Evolutionary conservation across 2,329 filamentous ascomycete genomes (phyloP).

Genomic region (Acrocalymma vagum): DNA sequence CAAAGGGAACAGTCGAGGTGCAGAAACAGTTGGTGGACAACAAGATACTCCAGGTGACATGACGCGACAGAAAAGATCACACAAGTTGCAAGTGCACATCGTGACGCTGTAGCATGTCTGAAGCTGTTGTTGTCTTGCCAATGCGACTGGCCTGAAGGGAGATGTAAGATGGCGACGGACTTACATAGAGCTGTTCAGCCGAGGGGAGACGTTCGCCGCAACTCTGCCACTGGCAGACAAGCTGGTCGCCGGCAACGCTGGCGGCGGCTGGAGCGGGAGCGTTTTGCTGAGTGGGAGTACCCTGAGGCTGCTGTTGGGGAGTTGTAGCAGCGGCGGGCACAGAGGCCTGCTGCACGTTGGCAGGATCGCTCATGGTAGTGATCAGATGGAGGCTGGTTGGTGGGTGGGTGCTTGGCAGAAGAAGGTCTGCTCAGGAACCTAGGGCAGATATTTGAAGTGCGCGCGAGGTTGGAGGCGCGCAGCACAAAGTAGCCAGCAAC

Average conservation of each 20-base stretch:
- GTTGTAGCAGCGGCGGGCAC: conserved; percentile 32
- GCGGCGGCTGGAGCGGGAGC: conserved; percentile 40
- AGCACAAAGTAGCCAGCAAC: too few relatives aligned
- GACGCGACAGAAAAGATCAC: too few relatives aligned
- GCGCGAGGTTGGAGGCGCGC: too few relatives aligned
- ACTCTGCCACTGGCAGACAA: conserved; percentile 69
- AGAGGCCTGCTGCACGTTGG: conserved; percentile 18
- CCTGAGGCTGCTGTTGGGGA: conserved; percentile 43
- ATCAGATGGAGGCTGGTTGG: too few relatives aligned
- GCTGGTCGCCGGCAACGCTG: conserved; percentile 50
- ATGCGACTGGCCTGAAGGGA: background rate
- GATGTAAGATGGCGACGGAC: conserved; percentile 31
- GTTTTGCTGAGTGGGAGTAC: conserved; percentile 42
- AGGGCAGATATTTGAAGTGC: too few relatives aligned
- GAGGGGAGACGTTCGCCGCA: conserved; percentile 68
- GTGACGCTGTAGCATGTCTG: conserved; percentile 1
- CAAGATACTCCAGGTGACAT: too few relatives aligned
- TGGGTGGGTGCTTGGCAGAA: too few relatives aligned
- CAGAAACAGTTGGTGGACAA: too few relatives aligned
- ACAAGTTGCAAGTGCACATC: conserved; percentile 4
- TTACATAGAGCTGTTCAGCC: conserved; percentile 70
- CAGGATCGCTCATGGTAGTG: conserved; percentile 1
- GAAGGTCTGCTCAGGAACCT: too few relatives aligned
- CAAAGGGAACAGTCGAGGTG: too few relatives aligned
- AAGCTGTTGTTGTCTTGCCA: background rate